phyloP scores from a whole-genome alignment of 495 filamentous ascomycete species.

The Aspergillus nanangensis region DNA sequence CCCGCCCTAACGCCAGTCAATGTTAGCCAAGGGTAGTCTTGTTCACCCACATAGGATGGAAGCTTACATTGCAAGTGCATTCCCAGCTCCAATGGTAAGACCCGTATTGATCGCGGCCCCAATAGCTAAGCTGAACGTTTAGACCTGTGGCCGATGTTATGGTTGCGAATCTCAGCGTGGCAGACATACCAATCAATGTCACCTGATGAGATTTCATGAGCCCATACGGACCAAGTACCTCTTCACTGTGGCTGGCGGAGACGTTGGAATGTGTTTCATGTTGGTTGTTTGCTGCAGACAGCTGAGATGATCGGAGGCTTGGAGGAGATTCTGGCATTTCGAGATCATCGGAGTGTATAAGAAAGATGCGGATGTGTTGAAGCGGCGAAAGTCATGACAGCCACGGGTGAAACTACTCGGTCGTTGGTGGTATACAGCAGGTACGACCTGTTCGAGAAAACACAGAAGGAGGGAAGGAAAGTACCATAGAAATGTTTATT shows the following conservation, averaged over 20 bases:
- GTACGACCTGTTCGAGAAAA: no score
- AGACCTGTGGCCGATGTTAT: not conserved
- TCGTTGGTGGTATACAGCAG: no score
- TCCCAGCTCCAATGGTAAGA: constrained; percentile 57
- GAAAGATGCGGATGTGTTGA: no score
- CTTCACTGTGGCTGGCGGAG: constrained; percentile 1
- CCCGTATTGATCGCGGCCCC: constrained; percentile 80
- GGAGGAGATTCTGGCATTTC: no score
- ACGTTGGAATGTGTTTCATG: not conserved
- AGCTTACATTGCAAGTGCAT: constrained; percentile 58
- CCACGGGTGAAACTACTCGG: no score
- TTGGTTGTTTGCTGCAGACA: not conserved
- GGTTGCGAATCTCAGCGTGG: not conserved
- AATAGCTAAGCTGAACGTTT: constrained; percentile 48
- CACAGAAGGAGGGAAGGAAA: no score
- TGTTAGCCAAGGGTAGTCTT: constrained; percentile 3
- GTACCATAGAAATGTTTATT: no score
- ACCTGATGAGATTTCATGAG: constrained; percentile 63
- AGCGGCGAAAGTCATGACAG: no score
- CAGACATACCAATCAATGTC: constrained; percentile 58
- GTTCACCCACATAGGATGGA: constrained; percentile 21
- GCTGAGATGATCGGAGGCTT: not conserved
- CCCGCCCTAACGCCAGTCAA: constrained; percentile 21
- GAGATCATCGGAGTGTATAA: no score
- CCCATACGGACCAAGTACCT: constrained; percentile 32